Base-by-base conservation (phyloP, 805 yeast genomes). In the Vanderwaltozyma tropicalis region DNA sequence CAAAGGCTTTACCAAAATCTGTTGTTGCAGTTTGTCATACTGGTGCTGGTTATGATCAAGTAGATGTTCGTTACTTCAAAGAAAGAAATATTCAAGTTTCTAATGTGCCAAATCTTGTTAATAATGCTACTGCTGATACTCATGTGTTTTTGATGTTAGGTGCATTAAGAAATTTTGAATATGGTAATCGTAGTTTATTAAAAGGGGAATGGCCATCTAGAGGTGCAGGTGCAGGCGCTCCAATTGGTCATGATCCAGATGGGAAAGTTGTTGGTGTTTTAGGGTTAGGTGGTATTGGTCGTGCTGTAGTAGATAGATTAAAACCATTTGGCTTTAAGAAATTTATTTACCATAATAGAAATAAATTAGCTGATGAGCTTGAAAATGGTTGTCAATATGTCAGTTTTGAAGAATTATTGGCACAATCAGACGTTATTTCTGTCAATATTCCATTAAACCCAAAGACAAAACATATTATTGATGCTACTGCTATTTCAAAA, bases 211-310 rank as follows among this genome's bases (percentile, higher is more conserved):
- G 94, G 89, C 69, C 71, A 13, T 46, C 57, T 3, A 39, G 55
- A 3, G 79, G 78, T 2, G 63, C 74, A 26, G 81, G 79, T 2
- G 71, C 78, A 17, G 85, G 82, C 18, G 62, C 53, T 1, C 70
- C 76, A 7, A 60, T 76, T 33, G 94, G 94, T 7, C 71, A 72
- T 51, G 88, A 80, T 51, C 94, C 94, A 14, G 76, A 68, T 44
- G 85, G 84, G 8, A 79, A 80, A 53, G 68, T 68, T 15, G 78
- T 86, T 17, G 95, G 95, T 34, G 77, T 86, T 38, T 65, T 81
- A 37, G 95, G 95, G 13, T 70, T 86, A 74, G 95, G 95, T 25
- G 94, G 94, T 26, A 85, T 86, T 61, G 95, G 95, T 33, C 74
- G 87, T 41, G 82, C 84, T 22, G 76, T 86, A 37, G 69, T 85